A percentile compares a stretch with the other conserved stretches of the same genome.
Conservation (phyloP, 1,284 basidiomycete species). For the Naganishia sp. region DNA sequence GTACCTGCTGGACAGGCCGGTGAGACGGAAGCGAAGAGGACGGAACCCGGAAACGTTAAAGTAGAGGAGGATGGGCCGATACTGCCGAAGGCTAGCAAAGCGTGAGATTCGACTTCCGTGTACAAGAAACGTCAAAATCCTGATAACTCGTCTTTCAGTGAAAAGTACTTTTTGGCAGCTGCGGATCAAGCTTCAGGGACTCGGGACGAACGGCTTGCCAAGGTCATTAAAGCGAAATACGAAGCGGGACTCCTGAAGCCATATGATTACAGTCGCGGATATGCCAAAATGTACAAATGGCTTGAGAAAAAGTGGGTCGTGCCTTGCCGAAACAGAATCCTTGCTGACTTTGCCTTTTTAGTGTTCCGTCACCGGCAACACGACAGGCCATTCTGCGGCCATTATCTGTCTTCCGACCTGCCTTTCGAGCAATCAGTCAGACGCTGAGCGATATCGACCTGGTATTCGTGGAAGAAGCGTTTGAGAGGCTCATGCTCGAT, state of each 20-base stretch:
- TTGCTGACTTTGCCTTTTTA: neutral
- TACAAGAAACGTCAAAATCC: neutral
- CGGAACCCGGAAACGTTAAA: neutral
- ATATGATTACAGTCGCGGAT: conserved; percentile 95
- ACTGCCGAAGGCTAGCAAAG: conserved; percentile 37
- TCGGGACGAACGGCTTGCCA: conserved; percentile 81
- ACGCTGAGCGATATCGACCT: conserved; percentile 90
- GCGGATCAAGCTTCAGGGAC: conserved; percentile 92
- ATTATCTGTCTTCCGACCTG: conserved; percentile 84
- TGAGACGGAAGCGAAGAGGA: neutral
- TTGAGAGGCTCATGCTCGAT: conserved; percentile 90
- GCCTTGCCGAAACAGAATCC: no score
- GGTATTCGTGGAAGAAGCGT: conserved; percentile 97
- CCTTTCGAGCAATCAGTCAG: conserved; percentile 88
- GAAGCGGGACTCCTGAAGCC: conserved; percentile 93
- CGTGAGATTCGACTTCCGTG: conserved; percentile 13
- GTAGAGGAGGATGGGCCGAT: conserved; percentile 24
- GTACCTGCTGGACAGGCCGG: neutral
- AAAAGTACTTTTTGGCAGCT: conserved; percentile 87
- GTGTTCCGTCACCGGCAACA: conserved; percentile 30
- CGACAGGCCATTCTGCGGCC: conserved; percentile 62
- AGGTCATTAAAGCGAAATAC: conserved; percentile 95
- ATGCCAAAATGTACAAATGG: conserved; percentile 84
- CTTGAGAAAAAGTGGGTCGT: conserved; percentile 64
- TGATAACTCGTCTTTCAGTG: conserved; percentile 55